phyloP scores from a whole-genome alignment of 192 early-diverging fungal species.

The Podila verticillata region DNA sequence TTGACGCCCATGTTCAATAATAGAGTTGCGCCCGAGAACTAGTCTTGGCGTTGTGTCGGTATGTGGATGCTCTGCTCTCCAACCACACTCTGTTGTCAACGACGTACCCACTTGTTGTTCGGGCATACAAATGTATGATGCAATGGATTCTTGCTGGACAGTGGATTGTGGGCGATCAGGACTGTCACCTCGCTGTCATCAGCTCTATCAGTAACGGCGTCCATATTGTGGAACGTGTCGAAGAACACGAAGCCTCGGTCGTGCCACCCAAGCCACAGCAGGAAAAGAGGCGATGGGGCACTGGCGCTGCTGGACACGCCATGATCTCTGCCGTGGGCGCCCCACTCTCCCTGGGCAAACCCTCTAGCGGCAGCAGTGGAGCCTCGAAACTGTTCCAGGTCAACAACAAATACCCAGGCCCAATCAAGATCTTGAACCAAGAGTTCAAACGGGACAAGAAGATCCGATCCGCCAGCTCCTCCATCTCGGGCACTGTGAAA shows the following conservation, averaged over 20 bases:
- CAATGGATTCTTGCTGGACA: constrained; percentile 78
- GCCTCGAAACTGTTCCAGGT: constrained; percentile 43
- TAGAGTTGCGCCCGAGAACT: constrained; percentile 76
- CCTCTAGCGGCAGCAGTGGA: constrained; percentile 20
- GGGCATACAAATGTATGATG: constrained; percentile 79
- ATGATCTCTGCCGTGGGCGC: constrained; percentile 46
- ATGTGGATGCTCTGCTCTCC: constrained; percentile 70
- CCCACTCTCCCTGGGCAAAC: constrained; percentile 37
- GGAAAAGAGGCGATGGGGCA: constrained; percentile 51
- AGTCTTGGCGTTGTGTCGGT: constrained; percentile 74
- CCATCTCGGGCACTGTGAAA: constrained; percentile 27
- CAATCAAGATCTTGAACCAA: constrained; percentile 42
- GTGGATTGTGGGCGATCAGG: constrained; percentile 81
- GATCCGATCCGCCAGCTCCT: constrained; percentile 37
- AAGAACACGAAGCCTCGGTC: constrained; percentile 52
- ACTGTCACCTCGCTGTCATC: constrained; percentile 73
- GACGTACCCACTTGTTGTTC: constrained; percentile 68
- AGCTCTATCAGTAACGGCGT: constrained; percentile 76
- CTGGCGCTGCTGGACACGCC: constrained; percentile 32
- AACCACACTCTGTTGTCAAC: constrained; percentile 56
- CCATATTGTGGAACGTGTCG: constrained; percentile 66
- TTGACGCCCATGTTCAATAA: not conserved
- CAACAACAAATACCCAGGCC: constrained; percentile 47
- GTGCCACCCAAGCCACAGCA: constrained; percentile 50
- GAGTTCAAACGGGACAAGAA: constrained; percentile 52